Evolutionary conservation across 805 yeast species (phyloP).

Genomic region (Kodamaea neixiangensis): DNA sequence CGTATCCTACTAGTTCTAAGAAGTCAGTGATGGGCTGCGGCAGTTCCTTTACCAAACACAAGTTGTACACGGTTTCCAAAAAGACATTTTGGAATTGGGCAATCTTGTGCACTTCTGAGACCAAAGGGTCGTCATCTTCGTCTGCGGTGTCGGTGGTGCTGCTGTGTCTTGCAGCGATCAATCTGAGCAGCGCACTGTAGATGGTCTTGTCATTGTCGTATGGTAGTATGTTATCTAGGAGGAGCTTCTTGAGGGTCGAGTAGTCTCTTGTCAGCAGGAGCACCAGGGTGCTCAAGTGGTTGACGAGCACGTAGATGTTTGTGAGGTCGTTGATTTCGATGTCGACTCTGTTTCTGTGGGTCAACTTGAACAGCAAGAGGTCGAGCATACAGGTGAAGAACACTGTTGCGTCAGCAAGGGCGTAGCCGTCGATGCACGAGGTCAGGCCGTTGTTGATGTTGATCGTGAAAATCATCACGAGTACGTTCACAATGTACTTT

Average conservation of each 20-base stretch:
- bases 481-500: conserved; percentile 12
- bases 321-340: conserved; percentile 14
- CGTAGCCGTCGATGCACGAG: conserved; percentile 7
- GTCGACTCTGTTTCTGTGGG: not conserved
- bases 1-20: conserved; percentile 25
- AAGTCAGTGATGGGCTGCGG: conserved; percentile 13
- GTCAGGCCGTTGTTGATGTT: conserved; percentile 5
- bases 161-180: conserved; percentile 11
- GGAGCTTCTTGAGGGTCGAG: conserved; percentile 1
- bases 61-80: conserved; percentile 13
- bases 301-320: conserved; percentile 12
- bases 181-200: conserved; percentile 15
- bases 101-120: conserved; percentile 3
- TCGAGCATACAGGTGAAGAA: conserved; percentile 10
- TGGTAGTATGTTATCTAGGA: conserved; percentile 13
- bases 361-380: conserved; percentile 10
- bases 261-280: conserved; percentile 7
- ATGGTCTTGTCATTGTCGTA: conserved; percentile 2
- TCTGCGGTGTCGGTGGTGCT: not conserved
- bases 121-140: not conserved
- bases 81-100: conserved; percentile 8
- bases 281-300: conserved; percentile 10
- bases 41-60: conserved; percentile 14
- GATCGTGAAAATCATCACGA: conserved; percentile 11
- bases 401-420: conserved; percentile 1